These are phyloP conservation scores for Candida sanyaensis DNA, from an alignment of 1,139 yeast genomes.

Conservation along the genomic window DNA sequence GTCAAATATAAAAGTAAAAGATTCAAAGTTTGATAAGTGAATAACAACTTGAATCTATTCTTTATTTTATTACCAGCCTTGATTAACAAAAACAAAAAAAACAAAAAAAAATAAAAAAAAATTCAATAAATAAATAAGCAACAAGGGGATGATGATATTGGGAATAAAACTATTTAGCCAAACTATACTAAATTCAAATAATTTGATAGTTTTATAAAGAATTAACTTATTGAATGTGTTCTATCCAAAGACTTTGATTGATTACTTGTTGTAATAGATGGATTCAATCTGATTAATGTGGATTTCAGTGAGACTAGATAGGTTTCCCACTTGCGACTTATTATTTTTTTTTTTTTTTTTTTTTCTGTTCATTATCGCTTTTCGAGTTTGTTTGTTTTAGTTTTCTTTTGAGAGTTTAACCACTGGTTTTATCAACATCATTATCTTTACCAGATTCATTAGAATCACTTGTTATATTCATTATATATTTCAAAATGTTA, in stretches of 20 bases:
- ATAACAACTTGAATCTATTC: neutral
- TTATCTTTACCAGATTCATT: too few species aligned
- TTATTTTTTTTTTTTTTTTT: too few species aligned
- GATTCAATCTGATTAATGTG: neutral
- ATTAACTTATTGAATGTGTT: neutral
- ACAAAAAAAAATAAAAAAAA: neutral
- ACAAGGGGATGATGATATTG: neutral
- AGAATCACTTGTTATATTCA: too few species aligned
- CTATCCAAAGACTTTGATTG: neutral
- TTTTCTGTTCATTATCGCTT: too few species aligned
- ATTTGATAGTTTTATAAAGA: neutral
- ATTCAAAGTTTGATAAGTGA: neutral
- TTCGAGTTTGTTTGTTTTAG: too few species aligned
- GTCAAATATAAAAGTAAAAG: neutral
- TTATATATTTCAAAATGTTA: conserved; percentile 38
- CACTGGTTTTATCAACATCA: too few species aligned
- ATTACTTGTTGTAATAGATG: neutral
- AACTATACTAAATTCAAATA: too few species aligned
- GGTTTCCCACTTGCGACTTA: too few species aligned
- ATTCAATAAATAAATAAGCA: neutral
- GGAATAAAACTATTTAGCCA: neutral
- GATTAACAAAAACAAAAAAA: neutral
- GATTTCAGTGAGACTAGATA: neutral
- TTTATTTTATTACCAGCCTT: neutral
- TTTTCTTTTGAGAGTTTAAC: too few species aligned